Percentiles rank a stretch among this genome's conserved stretches.
Conservation (phyloP, 2,329 filamentous ascomycete species). For the Cladosporium cucumerinum region DNA sequence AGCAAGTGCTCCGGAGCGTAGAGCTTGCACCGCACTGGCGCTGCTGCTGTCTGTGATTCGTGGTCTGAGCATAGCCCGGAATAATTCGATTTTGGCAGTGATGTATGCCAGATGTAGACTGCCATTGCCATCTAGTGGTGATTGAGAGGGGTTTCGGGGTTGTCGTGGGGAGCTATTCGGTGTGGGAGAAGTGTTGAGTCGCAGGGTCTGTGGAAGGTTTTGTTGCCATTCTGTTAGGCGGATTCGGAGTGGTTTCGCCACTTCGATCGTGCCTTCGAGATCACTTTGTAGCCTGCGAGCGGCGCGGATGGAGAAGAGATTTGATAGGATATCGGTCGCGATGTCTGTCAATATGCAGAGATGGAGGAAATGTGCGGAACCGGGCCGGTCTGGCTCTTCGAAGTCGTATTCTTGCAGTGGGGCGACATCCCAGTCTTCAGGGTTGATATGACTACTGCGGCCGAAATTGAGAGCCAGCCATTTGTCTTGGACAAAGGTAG, state of each 20-base stretch:
- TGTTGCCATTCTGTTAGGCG: slow-evolving; percentile 50
- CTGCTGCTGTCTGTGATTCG: slow-evolving; percentile 28
- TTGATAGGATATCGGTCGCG: slow-evolving; percentile 50
- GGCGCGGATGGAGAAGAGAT: slow-evolving; percentile 33
- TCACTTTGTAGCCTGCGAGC: slow-evolving; percentile 44
- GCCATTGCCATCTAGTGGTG: slow-evolving; percentile 46
- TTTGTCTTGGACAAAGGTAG: slow-evolving; percentile 63
- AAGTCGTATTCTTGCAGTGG: slow-evolving; percentile 47
- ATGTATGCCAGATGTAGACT: slow-evolving; percentile 53
- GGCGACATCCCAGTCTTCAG: slow-evolving; percentile 55
- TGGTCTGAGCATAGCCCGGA: slow-evolving; percentile 49
- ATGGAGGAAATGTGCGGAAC: slow-evolving; percentile 46
- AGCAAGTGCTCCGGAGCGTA: slow-evolving; percentile 32
- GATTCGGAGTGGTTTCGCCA: slow-evolving; percentile 49
- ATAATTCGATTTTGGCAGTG: slow-evolving; percentile 51
- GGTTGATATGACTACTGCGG: slow-evolving; percentile 53
- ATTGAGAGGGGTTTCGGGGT: slow-evolving; percentile 25
- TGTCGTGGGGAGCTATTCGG: slow-evolving; percentile 18
- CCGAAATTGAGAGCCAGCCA: slow-evolving; percentile 59
- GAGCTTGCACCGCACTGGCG: slow-evolving; percentile 29
- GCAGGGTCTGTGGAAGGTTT: slow-evolving; percentile 40
- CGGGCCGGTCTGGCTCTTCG: slow-evolving; percentile 25
- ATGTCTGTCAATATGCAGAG: slow-evolving; percentile 52
- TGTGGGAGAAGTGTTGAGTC: slow-evolving; percentile 18
- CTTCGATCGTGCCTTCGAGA: slow-evolving; percentile 43